phyloP scores from a whole-genome alignment of 2,329 filamentous ascomycete genomes.

The Alternaria brassicicola region DNA sequence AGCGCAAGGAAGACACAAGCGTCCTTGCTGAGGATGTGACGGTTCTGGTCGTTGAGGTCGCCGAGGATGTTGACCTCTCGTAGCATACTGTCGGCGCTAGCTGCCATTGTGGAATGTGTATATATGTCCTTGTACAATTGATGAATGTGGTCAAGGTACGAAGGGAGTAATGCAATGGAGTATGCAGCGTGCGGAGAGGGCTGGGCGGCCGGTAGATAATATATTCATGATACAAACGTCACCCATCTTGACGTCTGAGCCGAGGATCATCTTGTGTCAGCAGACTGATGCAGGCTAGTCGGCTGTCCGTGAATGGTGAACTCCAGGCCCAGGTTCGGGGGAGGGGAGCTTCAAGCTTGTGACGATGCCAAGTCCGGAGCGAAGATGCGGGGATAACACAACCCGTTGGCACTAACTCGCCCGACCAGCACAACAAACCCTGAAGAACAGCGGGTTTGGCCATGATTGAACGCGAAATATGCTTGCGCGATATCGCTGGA shows the following conservation, averaged over 20 bases:
- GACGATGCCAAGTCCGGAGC: slow-evolving; percentile 41
- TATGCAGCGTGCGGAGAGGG: slow-evolving; percentile 33
- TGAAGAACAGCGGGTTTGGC: slow-evolving; percentile 6
- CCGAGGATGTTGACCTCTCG: slow-evolving; percentile 89
- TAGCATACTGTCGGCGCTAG: slow-evolving; percentile 73
- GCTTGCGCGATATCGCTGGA: slow-evolving; percentile 9
- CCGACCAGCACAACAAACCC: slow-evolving; percentile 27
- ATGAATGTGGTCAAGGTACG: slow-evolving; percentile 12
- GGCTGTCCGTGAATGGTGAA: slow-evolving; percentile 39
- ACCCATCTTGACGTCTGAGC: slow-evolving; percentile 39
- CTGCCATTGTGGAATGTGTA: slow-evolving; percentile 40
- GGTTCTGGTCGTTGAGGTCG: slow-evolving; percentile 74
- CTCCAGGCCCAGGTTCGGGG: slow-evolving; percentile 32
- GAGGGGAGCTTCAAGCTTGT: slow-evolving; percentile 43
- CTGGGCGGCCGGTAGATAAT: slow-evolving; percentile 32
- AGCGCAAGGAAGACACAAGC: slow-evolving; percentile 91
- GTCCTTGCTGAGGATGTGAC: slow-evolving; percentile 90
- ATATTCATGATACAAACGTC: slow-evolving; percentile 42
- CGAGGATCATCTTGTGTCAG: slow-evolving; percentile 43
- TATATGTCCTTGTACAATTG: slow-evolving; percentile 9
- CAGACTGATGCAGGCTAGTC: slow-evolving; percentile 35
- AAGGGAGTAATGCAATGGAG: slow-evolving; percentile 32
- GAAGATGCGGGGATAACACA: slow-evolving; percentile 32
- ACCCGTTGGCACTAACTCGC: slow-evolving; percentile 6
- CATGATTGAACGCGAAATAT: background rate